phyloP scores from a whole-genome alignment of 305 asterid genomes.

The Fraxinus latifolia region DNA sequence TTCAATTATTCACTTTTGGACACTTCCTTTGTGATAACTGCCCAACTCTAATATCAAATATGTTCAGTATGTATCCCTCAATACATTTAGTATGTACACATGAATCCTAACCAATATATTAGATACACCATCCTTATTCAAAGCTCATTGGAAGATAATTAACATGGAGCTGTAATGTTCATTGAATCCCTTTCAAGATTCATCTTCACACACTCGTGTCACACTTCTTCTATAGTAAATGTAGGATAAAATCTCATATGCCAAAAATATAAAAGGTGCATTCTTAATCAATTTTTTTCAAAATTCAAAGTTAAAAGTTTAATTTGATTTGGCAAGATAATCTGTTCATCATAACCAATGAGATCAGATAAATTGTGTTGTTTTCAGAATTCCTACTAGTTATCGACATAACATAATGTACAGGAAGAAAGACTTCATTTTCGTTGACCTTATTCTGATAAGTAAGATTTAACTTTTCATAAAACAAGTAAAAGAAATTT shows the following conservation, averaged over 20 bases:
- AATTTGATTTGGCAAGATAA: background rate
- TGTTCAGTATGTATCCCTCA: background rate
- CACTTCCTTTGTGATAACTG: background rate
- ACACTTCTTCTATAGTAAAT: background rate
- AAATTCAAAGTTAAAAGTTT: background rate
- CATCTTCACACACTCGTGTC: background rate
- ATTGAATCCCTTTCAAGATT: background rate
- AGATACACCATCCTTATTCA: background rate
- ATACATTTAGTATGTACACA: background rate
- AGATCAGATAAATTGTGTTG: background rate
- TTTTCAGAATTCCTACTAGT: background rate
- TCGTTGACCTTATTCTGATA: background rate
- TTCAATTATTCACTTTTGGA: background rate
- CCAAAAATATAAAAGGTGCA: background rate
- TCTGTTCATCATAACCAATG: background rate
- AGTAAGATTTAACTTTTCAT: background rate
- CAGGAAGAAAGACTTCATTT: background rate
- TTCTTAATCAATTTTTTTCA: background rate
- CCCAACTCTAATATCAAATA: background rate
- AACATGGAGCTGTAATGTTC: background rate
- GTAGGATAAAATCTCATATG: background rate
- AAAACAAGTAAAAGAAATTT: background rate
- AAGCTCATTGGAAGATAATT: background rate
- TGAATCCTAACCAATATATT: background rate
- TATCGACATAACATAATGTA: constrained; percentile 15